Conservation (phyloP, 805 yeast species). For the Saccharomyces eubayanus region DNA sequence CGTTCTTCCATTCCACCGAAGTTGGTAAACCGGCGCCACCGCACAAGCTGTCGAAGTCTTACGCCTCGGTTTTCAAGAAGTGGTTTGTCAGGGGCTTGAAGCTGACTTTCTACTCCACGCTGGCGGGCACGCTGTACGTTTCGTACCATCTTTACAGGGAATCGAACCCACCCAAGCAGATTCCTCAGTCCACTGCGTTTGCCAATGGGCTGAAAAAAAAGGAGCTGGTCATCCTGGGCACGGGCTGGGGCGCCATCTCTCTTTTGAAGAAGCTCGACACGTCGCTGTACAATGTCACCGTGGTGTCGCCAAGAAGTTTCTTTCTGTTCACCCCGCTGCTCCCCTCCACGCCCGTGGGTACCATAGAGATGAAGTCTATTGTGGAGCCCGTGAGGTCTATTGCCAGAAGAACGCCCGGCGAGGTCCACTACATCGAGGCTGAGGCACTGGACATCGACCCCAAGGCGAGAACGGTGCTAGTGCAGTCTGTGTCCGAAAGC, state of each 20-base stretch:
- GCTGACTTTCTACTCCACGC: slow-evolving; percentile 36
- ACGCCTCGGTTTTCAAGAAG: neutral
- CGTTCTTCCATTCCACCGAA: neutral
- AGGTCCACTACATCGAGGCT: slow-evolving; percentile 79
- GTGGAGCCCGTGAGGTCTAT: slow-evolving; percentile 88
- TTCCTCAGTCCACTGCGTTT: slow-evolving; percentile 48
- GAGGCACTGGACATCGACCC: slow-evolving; percentile 83
- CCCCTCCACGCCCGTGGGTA: slow-evolving; percentile 92
- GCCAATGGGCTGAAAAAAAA: slow-evolving; percentile 38
- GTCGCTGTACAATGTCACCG: slow-evolving; percentile 75
- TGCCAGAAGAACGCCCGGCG: slow-evolving; percentile 70
- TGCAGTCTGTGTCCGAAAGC: slow-evolving; percentile 38
- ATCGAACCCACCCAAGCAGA: slow-evolving; percentile 50
- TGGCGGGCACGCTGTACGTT: slow-evolving; percentile 47
- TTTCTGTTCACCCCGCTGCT: slow-evolving; percentile 92
- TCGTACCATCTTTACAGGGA: slow-evolving; percentile 60
- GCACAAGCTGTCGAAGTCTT: neutral
- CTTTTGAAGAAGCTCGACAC: slow-evolving; percentile 79
- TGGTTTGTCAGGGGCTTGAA: slow-evolving; percentile 22
- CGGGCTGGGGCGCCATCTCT: slow-evolving; percentile 94
- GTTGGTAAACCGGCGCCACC: neutral
- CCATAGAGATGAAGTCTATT: slow-evolving; percentile 81
- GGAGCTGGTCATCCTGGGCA: slow-evolving; percentile 61
- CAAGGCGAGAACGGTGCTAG: slow-evolving; percentile 50
- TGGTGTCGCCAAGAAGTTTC: slow-evolving; percentile 91